These are phyloP conservation scores for Leccinum ochraceum DNA, from an alignment of 768 basidiomycete genomes.

Conservation along the genomic window DNA sequence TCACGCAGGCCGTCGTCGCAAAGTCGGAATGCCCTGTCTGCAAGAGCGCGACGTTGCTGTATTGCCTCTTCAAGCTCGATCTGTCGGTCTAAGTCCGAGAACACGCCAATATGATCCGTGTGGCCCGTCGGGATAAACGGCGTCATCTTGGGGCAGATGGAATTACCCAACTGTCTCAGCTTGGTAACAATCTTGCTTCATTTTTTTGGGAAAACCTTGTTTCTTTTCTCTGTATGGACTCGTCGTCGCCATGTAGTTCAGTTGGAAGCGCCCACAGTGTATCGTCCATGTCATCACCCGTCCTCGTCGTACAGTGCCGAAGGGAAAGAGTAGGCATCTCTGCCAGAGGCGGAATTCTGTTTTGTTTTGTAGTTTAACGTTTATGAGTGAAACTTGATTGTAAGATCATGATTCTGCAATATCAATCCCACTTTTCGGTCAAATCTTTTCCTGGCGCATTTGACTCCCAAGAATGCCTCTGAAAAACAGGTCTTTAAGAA, in stretches of 20 bases:
- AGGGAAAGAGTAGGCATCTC: no score
- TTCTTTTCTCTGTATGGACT: neutral
- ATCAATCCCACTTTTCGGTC: no score
- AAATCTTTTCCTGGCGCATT: no score
- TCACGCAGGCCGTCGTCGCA: conserved; percentile 48
- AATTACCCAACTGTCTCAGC: neutral
- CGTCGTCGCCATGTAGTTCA: neutral
- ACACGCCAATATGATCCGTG: neutral
- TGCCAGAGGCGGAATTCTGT: no score
- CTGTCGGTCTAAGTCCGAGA: conserved; percentile 24
- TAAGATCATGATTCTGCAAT: no score
- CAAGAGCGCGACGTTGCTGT: conserved; percentile 48
- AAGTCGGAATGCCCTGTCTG: conserved; percentile 55
- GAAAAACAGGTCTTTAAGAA: no score
- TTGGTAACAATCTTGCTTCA: neutral
- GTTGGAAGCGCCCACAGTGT: neutral
- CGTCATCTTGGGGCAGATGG: neutral
- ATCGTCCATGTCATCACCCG: neutral
- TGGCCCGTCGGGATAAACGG: neutral
- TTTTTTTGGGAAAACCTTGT: neutral
- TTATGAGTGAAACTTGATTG: no score
- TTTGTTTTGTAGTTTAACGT: no score
- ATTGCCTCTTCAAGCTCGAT: conserved; percentile 58
- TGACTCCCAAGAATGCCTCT: no score
- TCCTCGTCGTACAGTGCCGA: neutral